phyloP scores from a whole-genome alignment of 2,329 filamentous ascomycete species.

The Onygenales sp. region DNA sequence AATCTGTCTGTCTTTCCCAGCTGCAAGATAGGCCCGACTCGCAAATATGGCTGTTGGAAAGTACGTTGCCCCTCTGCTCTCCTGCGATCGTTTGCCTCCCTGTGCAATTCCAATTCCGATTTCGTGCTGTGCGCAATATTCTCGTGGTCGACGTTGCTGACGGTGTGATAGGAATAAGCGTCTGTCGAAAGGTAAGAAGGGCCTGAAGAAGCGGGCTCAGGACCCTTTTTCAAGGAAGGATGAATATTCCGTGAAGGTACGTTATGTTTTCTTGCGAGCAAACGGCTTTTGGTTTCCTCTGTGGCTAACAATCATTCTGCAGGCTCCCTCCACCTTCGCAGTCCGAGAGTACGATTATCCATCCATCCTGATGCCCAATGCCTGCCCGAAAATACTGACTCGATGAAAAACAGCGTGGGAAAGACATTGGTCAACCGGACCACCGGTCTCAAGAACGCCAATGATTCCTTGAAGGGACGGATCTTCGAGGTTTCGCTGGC shows the following conservation, averaged over 20 bases:
- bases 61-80: constrained; percentile 36
- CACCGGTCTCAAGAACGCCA: constrained; percentile 99
- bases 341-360: constrained; percentile 73
- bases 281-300: neutral
- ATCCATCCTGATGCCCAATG: constrained; percentile 8
- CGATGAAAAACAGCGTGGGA: constrained; percentile 62
- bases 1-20: constrained; percentile 32
- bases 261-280: constrained; percentile 24
- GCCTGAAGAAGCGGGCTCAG: constrained; percentile 97
- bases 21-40: constrained; percentile 40
- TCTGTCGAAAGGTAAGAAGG: constrained; percentile 99
- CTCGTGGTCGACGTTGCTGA: constrained; percentile 1
- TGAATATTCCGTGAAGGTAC: constrained; percentile 94
- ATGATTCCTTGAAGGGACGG: constrained; percentile 96
- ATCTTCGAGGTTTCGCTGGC: constrained; percentile 98
- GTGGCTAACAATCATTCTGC: neutral
- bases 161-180: constrained; percentile 77
- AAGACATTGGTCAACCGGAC: constrained; percentile 99
- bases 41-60: constrained; percentile 78
- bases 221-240: constrained; percentile 99
- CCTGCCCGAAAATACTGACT: constrained; percentile 3
- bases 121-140: constrained; percentile 1
- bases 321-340: constrained; percentile 93
- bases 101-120: constrained; percentile 2
- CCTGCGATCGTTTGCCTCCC: constrained; percentile 4